Evolutionary conservation across 345 rosid species (phyloP), one percentile per base, ranked within the genome.

Genomic region (Ceriops tagal): DNA sequence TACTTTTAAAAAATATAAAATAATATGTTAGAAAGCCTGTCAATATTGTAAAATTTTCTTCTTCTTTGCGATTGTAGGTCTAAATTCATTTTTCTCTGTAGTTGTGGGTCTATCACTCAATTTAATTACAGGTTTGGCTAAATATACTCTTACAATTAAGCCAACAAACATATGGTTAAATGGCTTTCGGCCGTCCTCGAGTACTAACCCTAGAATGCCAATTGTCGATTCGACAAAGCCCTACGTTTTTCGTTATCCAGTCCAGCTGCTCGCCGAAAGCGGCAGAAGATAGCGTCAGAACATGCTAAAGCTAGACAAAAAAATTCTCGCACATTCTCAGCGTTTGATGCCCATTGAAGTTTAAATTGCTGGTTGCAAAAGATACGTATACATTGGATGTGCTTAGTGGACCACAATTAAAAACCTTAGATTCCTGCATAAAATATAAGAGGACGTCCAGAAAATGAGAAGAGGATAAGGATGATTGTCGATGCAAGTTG

Each of bases 401-500:
- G 11, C 26, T 53, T 53, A 53, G 46, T 39, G 46, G 46, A 39
- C 46, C 46, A 39, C 46, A 2, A 39, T 39, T 11, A 9, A 39
- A 39, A 39, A 39, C 46, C 46, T 39, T 39, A 5, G 15, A 11
- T 9, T 9, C 46, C 15, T 15, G 5, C 15, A 9, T 39, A 39
- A 39, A 39, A 39, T 39, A 39, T 2, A 10, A 39, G 15, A 39
- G 37, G 15, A 10, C 13, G 4, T 13, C 49, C 49, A 43, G 18
- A 43, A 43, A 43, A 43, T 43, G 18, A 43, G 16, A 43, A 43
- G 39, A 37, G 51, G 70, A 65, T 65, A 70, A 57, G 46, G 65
- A 64, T 72, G 31, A 65, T 57, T 57, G 55, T 47, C 2, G 56
- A 66, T 31, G 65, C 70, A 72, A 65, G 65, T 72, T 65, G 59